Percentiles rank a stretch among this genome's conserved stretches.
Conservation (phyloP, 805 yeast species). For the Kodamaea kaohsiungensis region DNA sequence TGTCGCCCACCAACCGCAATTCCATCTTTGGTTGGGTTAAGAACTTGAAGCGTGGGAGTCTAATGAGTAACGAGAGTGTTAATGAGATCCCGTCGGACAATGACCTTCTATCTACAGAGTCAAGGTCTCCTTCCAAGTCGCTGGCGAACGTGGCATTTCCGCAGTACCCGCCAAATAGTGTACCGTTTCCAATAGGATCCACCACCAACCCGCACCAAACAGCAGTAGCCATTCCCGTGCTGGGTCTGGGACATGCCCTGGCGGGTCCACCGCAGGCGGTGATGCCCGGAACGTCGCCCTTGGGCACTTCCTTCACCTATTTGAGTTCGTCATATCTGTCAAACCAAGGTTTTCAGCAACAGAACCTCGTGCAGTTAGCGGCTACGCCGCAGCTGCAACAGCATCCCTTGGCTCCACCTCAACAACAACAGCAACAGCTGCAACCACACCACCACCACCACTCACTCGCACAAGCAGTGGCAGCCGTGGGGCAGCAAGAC, state of each 20-base stretch:
- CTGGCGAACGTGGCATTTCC: slow-evolving; percentile 8
- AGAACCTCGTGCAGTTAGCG: background rate
- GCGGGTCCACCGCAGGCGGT: slow-evolving; percentile 2
- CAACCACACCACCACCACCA: slow-evolving; percentile 3
- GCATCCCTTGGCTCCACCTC: too few species aligned
- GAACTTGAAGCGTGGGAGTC: slow-evolving; percentile 38
- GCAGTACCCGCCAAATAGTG: slow-evolving; percentile 5
- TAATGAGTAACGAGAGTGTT: slow-evolving; percentile 39
- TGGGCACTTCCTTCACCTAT: slow-evolving; percentile 3
- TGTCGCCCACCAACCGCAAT: slow-evolving; percentile 34
- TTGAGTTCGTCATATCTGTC: slow-evolving; percentile 8
- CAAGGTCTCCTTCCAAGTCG: slow-evolving; percentile 16
- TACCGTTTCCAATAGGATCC: slow-evolving; percentile 13
- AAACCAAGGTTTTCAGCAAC: background rate
- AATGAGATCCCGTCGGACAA: slow-evolving; percentile 30
- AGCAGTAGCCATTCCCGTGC: slow-evolving; percentile 1
- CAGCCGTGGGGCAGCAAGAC: slow-evolving; percentile 18
- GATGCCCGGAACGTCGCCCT: slow-evolving; percentile 3
- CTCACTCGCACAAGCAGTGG: slow-evolving; percentile 10
- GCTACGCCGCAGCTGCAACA: background rate
- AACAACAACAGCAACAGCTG: slow-evolving; percentile 6
- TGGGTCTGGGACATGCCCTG: background rate
- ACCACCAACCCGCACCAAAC: slow-evolving; percentile 7
- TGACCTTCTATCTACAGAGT: slow-evolving; percentile 17
- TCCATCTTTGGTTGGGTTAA: slow-evolving; percentile 49